Base-by-base conservation (phyloP, 768 basidiomycete genomes). In the Pulveroboletus sp. region DNA sequence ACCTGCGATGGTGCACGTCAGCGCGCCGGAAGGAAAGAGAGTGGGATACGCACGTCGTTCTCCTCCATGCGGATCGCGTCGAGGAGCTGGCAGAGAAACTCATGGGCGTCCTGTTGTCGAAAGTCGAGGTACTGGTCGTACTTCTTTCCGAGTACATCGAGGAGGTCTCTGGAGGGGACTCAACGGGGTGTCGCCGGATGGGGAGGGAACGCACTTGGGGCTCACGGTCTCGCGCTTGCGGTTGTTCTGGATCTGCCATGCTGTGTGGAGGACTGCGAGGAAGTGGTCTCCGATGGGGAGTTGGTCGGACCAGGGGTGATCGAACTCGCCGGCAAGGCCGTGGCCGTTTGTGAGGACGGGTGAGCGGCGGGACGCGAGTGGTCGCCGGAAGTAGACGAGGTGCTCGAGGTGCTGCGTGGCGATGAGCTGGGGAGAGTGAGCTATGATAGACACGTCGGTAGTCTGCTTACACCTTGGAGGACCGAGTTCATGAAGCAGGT, bases 401-500 rank as follows among this genome's bases (percentile, higher is more conserved):
- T 81, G 75, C 30, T 76, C 73, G 27, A 90, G 68, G 49, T 82
- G 70, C 17, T 71, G 73, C 1, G 85, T 86, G 4, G 88, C 83
- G 59, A 88, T 76, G 51, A 89, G 66, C 86, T 89, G 57, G 16
- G 44, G 17, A 16, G 1, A 22, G 30, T 43, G 1, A 42, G 47
- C 24, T n/a, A n/a, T n/a, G n/a, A n/a, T n/a, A n/a, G n/a, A n/a
- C n/a, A n/a, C n/a, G n/a, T n/a, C n/a, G n/a, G n/a, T n/a, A n/a
- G n/a, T n/a, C n/a, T n/a, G n/a, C 83, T 57, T 70, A 86, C 88
- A 32, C 86, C 89, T 65, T 97, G 93, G 24, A 97, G 73, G 26
- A 93, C 90, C 27, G 91, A 93, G 69, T 95, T 97, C 86, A 94
- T 90, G 70, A 93, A 97, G 69, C 93, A 97, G 0, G 93, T 95